Base-by-base conservation (phyloP, 2,329 filamentous ascomycete species). In the Monosporascus sp. region DNA sequence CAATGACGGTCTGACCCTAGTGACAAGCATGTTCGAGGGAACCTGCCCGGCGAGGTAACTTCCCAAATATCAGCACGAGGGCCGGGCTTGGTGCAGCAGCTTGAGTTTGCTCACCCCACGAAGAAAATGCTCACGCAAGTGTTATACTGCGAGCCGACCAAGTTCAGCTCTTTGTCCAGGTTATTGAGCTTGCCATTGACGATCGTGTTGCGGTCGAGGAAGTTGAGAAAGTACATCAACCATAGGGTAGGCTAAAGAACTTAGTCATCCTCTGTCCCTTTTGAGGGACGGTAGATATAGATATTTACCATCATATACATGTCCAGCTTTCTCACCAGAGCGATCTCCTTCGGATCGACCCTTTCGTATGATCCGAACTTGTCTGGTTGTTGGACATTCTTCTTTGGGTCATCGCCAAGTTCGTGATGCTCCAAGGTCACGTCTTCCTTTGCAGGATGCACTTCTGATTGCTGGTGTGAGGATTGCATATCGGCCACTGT, bases 181-280 rank as follows among this genome's bases (percentile, higher is more conserved):
- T 72, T 70, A 5, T 72, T 71, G 40, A 78, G 61, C 49, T 66
- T 63, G 3, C 70, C 75, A 24, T 62, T 76, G 8, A 79, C 78
- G 55, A 82, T 80, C 55, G 81, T 77, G 54, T 68, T 69, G 26
- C 69, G 62, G 51, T 69, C 68, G 14, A 71, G 61, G 46, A 65
- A 68, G 55, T 64, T 69, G 49, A 66, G 55, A 50, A 65, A 58
- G 51, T 61, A 55, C 60, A 68, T 71, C 22, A 63, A 50, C 68
- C 69, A 72, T 5, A 72, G 58, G 15, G 61, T 67, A 11, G 70
- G 70, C 67, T 65, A 50, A 5, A 35, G 15, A 6, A 37, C 31
- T 35, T 11, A 35, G 18, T 43, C 40, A 18, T 20, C 40, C 18
- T 24, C 40, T 20, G 40, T 6, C 11, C 18, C 11, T 43, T 18